These are phyloP conservation scores for Trichosporon sp. DNA, from an alignment of 1,284 basidiomycete species.

Conservation along the genomic window DNA sequence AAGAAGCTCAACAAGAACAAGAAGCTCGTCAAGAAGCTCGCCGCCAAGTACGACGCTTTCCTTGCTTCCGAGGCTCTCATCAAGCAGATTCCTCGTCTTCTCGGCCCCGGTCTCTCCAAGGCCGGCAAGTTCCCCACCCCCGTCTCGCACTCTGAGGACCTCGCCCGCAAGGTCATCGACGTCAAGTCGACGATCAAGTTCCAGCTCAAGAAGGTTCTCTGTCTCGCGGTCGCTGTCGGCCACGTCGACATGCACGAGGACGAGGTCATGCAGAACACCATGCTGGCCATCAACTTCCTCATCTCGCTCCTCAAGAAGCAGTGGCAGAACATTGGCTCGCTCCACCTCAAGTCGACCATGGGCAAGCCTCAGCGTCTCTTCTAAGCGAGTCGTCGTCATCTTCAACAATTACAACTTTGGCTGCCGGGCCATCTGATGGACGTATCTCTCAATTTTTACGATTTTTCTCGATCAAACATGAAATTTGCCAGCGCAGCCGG, in stretches of 20 bases:
- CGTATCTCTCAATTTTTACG: not conserved
- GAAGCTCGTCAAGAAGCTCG: slow-evolving; percentile 99
- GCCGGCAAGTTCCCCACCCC: slow-evolving; percentile 99
- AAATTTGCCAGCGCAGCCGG: slow-evolving; percentile 34
- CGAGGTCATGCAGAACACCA: slow-evolving; percentile 93
- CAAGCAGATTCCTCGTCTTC: slow-evolving; percentile 99
- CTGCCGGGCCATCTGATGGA: slow-evolving; percentile 3
- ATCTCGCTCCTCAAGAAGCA: slow-evolving; percentile 98
- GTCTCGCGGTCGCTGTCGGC: slow-evolving; percentile 96
- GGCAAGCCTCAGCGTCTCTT: slow-evolving; percentile 94
- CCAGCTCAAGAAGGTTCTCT: slow-evolving; percentile 99
- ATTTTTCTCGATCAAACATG: not conserved
- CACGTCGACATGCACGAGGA: slow-evolving; percentile 98
- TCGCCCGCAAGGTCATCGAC: slow-evolving; percentile 85
- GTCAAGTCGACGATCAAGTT: slow-evolving; percentile 99
- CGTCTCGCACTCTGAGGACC: slow-evolving; percentile 87
- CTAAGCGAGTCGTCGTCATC: slow-evolving; percentile 56
- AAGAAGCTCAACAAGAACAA: slow-evolving; percentile 91
- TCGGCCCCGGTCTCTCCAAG: slow-evolving; percentile 99
- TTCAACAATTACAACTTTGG: slow-evolving; percentile 1
- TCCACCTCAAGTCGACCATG: slow-evolving; percentile 99
- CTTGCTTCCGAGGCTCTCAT: slow-evolving; percentile 95
- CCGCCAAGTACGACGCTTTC: slow-evolving; percentile 99
- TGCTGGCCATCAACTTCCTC: slow-evolving; percentile 99
- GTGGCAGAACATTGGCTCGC: slow-evolving; percentile 99